Evolutionary conservation across 202 grass and related monocot species (phyloP).

Genomic region (Alloteropsis angusta): DNA sequence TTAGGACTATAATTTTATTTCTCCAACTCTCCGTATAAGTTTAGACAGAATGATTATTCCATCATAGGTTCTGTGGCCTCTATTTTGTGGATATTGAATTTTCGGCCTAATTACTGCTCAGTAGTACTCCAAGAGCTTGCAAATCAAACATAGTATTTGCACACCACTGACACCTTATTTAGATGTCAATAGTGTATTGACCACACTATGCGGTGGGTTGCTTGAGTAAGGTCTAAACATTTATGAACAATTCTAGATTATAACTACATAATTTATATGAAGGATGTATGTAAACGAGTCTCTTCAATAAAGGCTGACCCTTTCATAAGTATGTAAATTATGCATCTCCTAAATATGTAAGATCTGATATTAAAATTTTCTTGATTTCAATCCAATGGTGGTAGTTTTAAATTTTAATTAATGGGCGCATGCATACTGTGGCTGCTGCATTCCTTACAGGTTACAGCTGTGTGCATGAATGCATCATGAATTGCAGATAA

Average conservation of each 20-base stretch:
- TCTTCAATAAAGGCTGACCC: neutral
- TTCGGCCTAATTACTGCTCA: neutral
- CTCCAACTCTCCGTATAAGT: neutral
- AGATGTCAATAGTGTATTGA: neutral
- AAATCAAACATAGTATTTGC: neutral
- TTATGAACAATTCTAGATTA: neutral
- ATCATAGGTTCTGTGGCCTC: neutral
- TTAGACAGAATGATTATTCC: neutral
- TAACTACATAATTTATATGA: neutral
- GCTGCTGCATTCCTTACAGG: neutral
- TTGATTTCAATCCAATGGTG: neutral
- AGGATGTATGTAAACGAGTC: neutral
- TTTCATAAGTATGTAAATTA: neutral
- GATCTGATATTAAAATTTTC: neutral
- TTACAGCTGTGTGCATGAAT: neutral
- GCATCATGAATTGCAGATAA: neutral
- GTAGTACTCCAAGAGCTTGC: neutral
- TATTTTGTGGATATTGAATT: slow-evolving; percentile 6
- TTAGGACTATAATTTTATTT: neutral
- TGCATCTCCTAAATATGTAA: neutral
- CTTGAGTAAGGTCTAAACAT: neutral
- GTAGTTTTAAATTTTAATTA: neutral
- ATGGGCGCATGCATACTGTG: neutral
- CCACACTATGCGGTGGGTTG: neutral
- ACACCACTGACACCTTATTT: neutral